phyloP scores from a whole-genome alignment of 2,329 filamentous ascomycete genomes.

The Diaporthe sp. region DNA sequence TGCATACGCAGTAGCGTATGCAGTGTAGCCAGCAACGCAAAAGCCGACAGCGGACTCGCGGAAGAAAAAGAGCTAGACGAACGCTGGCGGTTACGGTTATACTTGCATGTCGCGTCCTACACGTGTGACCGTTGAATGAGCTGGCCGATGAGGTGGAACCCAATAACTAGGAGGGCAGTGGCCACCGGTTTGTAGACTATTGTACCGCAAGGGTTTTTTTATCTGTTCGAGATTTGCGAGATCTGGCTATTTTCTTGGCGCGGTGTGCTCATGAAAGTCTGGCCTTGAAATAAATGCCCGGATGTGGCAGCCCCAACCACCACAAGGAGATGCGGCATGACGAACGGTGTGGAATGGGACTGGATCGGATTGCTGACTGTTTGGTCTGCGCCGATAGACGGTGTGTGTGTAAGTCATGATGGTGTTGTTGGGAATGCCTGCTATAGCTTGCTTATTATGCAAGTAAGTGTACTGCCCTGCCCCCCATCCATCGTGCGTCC shows the following conservation, averaged over 20 bases:
- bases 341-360: not conserved
- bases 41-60: not conserved
- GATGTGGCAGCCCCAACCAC: not conserved
- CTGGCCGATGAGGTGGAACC: not conserved
- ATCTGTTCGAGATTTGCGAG: conserved; percentile 23
- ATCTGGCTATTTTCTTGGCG: conserved; percentile 25
- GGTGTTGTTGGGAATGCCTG: not conserved
- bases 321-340: not conserved
- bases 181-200: not conserved
- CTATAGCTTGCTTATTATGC: not conserved
- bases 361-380: not conserved
- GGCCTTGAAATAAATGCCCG: not conserved
- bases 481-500: not conserved
- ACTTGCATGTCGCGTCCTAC: not conserved
- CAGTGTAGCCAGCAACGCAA: not conserved
- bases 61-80: not conserved
- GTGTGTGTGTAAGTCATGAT: conserved; percentile 4
- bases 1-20: not conserved
- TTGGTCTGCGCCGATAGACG: not conserved
- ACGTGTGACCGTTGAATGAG: not conserved
- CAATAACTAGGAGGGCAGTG: not conserved
- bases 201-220: not conserved
- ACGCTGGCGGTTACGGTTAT: not conserved
- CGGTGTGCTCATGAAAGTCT: not conserved
- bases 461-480: not conserved